Percentiles rank a stretch among this genome's conserved stretches.
Conservation (phyloP, 2,329 filamentous ascomycete species). For the Ceratocystis ficicola region DNA sequence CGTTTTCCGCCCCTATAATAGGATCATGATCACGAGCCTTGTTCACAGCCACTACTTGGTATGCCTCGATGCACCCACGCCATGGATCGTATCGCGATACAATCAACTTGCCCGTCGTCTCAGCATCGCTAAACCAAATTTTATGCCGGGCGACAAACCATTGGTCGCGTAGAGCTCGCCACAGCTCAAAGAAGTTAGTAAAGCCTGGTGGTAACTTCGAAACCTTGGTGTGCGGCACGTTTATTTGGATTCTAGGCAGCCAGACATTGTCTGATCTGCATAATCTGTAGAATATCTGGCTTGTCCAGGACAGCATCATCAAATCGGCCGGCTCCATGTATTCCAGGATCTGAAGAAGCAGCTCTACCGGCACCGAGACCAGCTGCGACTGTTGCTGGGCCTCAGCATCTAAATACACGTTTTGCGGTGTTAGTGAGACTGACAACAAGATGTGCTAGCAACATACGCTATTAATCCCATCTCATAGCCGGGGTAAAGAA, state of each 20-base stretch:
- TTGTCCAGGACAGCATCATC: slow-evolving; percentile 46
- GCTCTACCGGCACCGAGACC: slow-evolving; percentile 55
- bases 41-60: slow-evolving; percentile 56
- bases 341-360: slow-evolving; percentile 59
- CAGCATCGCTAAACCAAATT: slow-evolving; percentile 72
- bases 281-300: slow-evolving; percentile 46
- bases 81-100: slow-evolving; percentile 63
- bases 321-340: slow-evolving; percentile 56
- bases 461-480: no score
- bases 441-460: not conserved
- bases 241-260: slow-evolving; percentile 55
- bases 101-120: slow-evolving; percentile 62
- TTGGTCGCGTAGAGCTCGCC: slow-evolving; percentile 29
- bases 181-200: slow-evolving; percentile 9
- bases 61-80: slow-evolving; percentile 66
- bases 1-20: not conserved
- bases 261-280: slow-evolving; percentile 58
- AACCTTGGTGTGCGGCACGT: slow-evolving; percentile 47
- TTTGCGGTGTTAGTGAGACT: not conserved
- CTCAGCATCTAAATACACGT: not conserved
- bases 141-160: slow-evolving; percentile 76
- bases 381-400: slow-evolving; percentile 28
- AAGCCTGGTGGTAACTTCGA: slow-evolving; percentile 31
- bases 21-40: not conserved
- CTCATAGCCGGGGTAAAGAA: not conserved